Base-by-base conservation (phyloP, 176 grass and related monocot species). In the Oryza officinalis region DNA sequence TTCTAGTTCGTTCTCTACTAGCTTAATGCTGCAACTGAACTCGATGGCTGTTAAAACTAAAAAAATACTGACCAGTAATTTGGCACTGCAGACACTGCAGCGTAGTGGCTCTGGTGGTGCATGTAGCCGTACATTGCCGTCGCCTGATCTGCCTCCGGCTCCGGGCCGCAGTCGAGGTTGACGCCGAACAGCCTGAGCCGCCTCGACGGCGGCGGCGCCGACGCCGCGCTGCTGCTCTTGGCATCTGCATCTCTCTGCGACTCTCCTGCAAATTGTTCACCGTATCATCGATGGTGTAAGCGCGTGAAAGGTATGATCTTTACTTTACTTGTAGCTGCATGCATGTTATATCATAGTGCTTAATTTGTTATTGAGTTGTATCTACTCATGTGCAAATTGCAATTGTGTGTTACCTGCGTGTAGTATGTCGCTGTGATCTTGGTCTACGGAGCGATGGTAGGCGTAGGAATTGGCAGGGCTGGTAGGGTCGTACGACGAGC, bases 161-260 rank as follows among this genome's bases (percentile, higher is more conserved):
- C 89, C 5, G 93, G 88, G 4, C 82, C 88, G 74, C 90, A 97
- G 65, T 97, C 92, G 38, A 97, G 80, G 87, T 97, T 93, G 60
- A 97, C 95, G 46, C 95, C 95, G 69, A 97, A 97, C 69, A 97
- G 87, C 74, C 95, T 84, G 60, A 97, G 88, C 76, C 85, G 79
- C 82, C 87, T 94, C 49, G 90, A 74, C 30, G 89, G 61, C 30
- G 89, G 81, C 28, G 80, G 82, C 4, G 67, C 80, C 4, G 83
- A 81, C 17, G 85, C 78, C 3, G 82, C 27, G 45, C 72, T 82
- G 64, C 76, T 89, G 69, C 86, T 87, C 77, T 83, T 83, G 71
- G 67, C n/a, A 45, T 93, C 88, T 11, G 57, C 83, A 25, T 85
- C 87, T 73, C 66, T 46, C 33, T 7, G 47, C 37, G 76, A 79